phyloP scores from a whole-genome alignment of 129 eudicot species.

The Arctium lappa region DNA sequence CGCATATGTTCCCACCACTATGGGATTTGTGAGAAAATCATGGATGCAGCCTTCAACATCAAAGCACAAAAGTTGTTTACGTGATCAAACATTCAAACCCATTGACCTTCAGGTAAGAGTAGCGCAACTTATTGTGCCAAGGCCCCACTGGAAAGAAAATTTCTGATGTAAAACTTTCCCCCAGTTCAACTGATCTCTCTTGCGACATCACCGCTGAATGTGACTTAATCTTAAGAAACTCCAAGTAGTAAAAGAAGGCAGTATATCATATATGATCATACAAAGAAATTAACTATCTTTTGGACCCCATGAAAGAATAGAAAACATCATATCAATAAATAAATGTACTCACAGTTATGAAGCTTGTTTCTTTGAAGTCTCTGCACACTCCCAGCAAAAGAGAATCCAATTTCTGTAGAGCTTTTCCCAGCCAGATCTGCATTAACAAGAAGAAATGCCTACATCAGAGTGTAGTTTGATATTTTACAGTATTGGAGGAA shows the following conservation, averaged over 20 bases:
- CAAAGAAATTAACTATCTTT: neutral
- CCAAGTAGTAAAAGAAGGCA: neutral
- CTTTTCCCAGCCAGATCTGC: slow-evolving; percentile 91
- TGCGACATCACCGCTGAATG: neutral
- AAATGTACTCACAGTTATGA: slow-evolving; percentile 65
- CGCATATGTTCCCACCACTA: neutral
- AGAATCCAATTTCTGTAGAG: slow-evolving; percentile 91
- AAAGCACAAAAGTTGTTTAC: neutral
- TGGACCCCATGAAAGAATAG: slow-evolving; percentile 12
- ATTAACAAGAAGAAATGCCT: slow-evolving; percentile 14
- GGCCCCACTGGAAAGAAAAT: neutral
- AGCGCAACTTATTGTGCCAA: neutral
- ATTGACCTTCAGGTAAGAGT: neutral
- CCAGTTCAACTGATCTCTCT: neutral
- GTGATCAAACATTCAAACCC: neutral
- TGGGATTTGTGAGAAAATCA: neutral
- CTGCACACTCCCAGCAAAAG: slow-evolving; percentile 87
- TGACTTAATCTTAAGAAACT: neutral
- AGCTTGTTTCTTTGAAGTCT: slow-evolving; percentile 83
- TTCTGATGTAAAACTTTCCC: neutral
- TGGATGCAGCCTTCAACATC: neutral
- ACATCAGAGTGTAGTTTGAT: neutral
- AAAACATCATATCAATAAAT: slow-evolving; percentile 1
- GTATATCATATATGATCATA: neutral
- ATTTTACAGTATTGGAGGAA: neutral